These are phyloP conservation scores for Colletotrichum chrysophilum DNA, from an alignment of 2,329 filamentous ascomycete species.

Conservation along the genomic window DNA sequence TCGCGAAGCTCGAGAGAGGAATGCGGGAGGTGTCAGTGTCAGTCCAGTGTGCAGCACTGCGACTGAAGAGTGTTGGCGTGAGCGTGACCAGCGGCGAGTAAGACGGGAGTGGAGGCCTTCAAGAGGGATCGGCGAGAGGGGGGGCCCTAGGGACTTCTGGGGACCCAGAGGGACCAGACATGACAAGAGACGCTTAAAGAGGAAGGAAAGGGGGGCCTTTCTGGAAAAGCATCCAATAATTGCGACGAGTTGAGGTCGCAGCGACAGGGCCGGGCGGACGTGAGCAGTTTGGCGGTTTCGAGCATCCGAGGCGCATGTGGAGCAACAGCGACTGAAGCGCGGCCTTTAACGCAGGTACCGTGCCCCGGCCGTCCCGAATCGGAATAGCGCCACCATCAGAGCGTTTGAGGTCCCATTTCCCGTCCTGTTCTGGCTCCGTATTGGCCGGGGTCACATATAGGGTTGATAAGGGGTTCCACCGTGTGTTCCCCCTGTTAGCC, in stretches of 20 bases:
- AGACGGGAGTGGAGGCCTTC: conserved; percentile 16
- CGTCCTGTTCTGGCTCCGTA: not conserved
- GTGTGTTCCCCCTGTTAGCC: not conserved
- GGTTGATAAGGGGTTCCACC: not conserved
- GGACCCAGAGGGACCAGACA: not conserved
- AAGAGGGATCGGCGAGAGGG: conserved; percentile 16
- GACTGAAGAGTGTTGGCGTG: not conserved
- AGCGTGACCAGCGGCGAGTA: not conserved
- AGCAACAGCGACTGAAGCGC: conserved; percentile 5
- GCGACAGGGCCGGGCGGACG: not conserved
- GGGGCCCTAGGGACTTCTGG: not conserved
- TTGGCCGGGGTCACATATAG: conserved; percentile 7
- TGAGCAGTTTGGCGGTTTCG: conserved; percentile 18
- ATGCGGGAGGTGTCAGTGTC: not conserved
- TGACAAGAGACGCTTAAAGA: not conserved
- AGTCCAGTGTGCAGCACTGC: not conserved
- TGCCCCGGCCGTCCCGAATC: not conserved
- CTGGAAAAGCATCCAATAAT: not conserved
- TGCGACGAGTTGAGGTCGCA: not conserved
- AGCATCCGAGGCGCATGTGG: conserved; percentile 3
- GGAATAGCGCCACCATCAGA: conserved; percentile 9
- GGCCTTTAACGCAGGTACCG: conserved; percentile 16
- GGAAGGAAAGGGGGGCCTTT: not conserved
- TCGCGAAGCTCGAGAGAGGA: conserved; percentile 9
- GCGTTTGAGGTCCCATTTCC: conserved; percentile 18